A percentile compares a stretch with the other conserved stretches of the same genome.
These are phyloP conservation scores for Aspergillus sp. DNA, from an alignment of 2,329 filamentous ascomycete genomes.

Conservation along the genomic window DNA sequence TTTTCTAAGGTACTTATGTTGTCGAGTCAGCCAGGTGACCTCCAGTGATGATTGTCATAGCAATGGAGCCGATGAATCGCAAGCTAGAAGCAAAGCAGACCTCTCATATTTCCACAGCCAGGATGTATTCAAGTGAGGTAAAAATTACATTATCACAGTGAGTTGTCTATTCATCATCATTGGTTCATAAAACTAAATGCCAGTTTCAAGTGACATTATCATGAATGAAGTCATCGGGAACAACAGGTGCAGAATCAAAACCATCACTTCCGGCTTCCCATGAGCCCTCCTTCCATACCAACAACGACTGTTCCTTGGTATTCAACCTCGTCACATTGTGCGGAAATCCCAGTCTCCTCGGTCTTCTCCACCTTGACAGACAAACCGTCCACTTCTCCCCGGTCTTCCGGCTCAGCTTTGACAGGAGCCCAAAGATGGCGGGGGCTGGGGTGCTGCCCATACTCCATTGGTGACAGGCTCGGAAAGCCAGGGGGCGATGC, in stretches of 20 bases:
- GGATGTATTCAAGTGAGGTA: no score
- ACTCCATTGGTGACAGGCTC: not conserved
- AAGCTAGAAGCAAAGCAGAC: not conserved
- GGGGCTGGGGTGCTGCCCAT: not conserved
- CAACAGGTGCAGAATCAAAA: not conserved
- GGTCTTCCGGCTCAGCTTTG: constrained; percentile 23
- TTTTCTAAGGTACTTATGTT: not conserved
- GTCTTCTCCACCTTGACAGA: constrained; percentile 23
- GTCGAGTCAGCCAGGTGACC: not conserved
- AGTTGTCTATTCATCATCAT: no score
- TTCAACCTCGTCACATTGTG: not conserved
- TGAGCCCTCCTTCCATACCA: not conserved
- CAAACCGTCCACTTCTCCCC: constrained; percentile 12
- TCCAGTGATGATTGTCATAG: not conserved
- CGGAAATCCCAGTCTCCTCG: not conserved
- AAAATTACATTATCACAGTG: no score
- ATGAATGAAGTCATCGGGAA: not conserved
- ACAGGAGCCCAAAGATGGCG: constrained; percentile 22
- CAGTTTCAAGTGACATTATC: not conserved
- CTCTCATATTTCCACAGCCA: no score
- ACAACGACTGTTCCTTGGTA: not conserved
- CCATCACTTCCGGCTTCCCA: not conserved
- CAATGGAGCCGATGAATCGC: not conserved
- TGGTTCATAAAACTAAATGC: no score
- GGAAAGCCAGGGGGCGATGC: constrained; percentile 8